Evolutionary conservation across 2,329 filamentous ascomycete genomes (phyloP).

Genomic region (Alternaria alternata): DNA sequence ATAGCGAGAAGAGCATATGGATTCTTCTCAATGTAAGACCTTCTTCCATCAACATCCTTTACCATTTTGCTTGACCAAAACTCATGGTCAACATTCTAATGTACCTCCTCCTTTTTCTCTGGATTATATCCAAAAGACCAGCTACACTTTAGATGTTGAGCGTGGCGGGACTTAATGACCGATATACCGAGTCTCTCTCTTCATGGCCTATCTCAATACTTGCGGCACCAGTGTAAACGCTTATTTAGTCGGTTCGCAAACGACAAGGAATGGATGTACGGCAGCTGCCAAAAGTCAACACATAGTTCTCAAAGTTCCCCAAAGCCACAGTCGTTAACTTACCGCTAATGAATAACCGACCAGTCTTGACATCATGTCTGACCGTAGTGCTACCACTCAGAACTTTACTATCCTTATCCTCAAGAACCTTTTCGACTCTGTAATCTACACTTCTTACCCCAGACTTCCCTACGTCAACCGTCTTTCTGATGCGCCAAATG

Average conservation of each 20-base stretch:
- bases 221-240: rapidly evolving
- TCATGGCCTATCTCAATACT: not conserved
- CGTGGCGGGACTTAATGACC: not conserved
- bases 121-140: rapidly evolving
- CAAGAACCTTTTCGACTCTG: conserved; percentile 36
- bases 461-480: conserved; percentile 1
- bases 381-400: conserved; percentile 37
- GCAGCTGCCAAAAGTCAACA: conserved; percentile 7
- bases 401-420: conserved; percentile 32
- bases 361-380: conserved; percentile 37
- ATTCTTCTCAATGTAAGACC: not conserved
- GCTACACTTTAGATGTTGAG: not conserved
- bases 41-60: not conserved
- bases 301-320: not conserved
- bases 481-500: conserved; percentile 32
- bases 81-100: no score
- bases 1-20: not conserved
- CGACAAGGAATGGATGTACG: conserved; percentile 16
- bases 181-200: not conserved
- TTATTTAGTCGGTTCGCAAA: conserved; percentile 15
- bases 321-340: conserved; percentile 1
- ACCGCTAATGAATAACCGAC: conserved; percentile 37
- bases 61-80: no score
- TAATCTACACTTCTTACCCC: conserved; percentile 20
- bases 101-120: no score